phyloP scores from a whole-genome alignment of 768 basidiomycete species.

The Leccinum obscurum region DNA sequence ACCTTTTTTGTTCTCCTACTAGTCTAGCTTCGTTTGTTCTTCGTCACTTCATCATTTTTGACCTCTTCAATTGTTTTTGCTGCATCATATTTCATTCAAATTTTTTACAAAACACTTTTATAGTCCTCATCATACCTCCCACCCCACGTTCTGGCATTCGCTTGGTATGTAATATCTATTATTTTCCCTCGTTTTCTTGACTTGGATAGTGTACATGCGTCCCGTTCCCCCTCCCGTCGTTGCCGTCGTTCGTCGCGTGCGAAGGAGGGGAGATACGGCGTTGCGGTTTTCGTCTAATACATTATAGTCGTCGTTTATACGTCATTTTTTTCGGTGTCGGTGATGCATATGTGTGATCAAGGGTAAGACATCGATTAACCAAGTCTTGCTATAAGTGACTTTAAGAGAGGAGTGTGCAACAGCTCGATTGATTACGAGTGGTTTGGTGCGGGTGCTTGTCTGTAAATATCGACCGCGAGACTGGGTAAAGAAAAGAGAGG shows the following conservation, averaged over 20 bases:
- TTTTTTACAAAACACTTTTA: constrained; percentile 16
- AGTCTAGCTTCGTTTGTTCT: constrained; percentile 7
- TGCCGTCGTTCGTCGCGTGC: neutral
- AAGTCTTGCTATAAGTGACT: neutral
- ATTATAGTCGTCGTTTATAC: constrained; percentile 38
- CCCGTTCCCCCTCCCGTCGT: neutral
- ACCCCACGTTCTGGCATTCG: constrained; percentile 18
- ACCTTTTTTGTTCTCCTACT: constrained; percentile 13
- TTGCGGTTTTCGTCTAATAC: constrained; percentile 32
- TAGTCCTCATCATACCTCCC: constrained; percentile 17
- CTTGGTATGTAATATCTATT: constrained; percentile 36
- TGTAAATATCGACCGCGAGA: no score
- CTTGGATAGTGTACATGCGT: constrained; percentile 31
- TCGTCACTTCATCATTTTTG: constrained; percentile 10
- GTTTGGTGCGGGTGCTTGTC: no score
- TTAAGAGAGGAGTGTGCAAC: neutral
- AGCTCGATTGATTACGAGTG: neutral
- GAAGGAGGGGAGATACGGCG: constrained; percentile 2
- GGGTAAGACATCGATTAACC: neutral
- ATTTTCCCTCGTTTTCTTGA: constrained; percentile 1
- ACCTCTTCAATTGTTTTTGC: constrained; percentile 4
- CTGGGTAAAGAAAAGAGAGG: neutral
- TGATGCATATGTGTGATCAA: neutral
- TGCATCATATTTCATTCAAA: constrained; percentile 12
- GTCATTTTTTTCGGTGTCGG: neutral